Conservation (phyloP, 202 grass and related monocot genomes). For the Zizania palustris region DNA sequence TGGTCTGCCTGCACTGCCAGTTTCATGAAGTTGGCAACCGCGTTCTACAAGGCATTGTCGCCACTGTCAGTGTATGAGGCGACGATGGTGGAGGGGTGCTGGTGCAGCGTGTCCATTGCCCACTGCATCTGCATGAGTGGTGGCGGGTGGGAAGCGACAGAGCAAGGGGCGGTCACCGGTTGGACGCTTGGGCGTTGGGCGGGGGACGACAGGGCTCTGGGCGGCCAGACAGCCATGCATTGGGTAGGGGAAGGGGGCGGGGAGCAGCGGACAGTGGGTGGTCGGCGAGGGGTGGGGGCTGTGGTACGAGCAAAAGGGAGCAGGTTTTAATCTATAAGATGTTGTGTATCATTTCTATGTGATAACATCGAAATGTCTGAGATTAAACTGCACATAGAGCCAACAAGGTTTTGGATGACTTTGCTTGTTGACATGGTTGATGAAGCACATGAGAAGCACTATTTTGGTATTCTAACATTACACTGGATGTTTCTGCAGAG, state of each 20-base stretch:
- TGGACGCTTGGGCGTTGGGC: no score
- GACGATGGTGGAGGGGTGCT: conserved; percentile 10
- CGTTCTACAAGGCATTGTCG: not conserved
- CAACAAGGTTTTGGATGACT: not conserved
- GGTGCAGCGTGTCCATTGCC: conserved; percentile 51
- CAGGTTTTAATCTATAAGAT: no score
- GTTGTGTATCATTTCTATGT: not conserved
- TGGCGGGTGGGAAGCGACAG: no score
- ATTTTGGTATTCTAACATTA: not conserved
- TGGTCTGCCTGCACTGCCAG: conserved; percentile 48
- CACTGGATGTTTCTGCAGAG: not conserved
- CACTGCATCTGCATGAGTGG: no score
- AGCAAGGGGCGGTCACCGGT: no score
- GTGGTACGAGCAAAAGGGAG: no score
- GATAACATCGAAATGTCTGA: not conserved
- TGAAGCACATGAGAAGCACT: not conserved
- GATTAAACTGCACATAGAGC: not conserved
- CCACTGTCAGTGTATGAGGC: not conserved
- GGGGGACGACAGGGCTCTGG: no score
- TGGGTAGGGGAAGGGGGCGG: no score
- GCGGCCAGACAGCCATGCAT: no score
- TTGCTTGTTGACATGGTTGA: not conserved
- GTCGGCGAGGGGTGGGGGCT: no score
- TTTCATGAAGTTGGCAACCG: not conserved
- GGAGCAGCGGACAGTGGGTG: no score